Conservation (phyloP, 2,329 filamentous ascomycete genomes). For the Fusarium pininemorale region DNA sequence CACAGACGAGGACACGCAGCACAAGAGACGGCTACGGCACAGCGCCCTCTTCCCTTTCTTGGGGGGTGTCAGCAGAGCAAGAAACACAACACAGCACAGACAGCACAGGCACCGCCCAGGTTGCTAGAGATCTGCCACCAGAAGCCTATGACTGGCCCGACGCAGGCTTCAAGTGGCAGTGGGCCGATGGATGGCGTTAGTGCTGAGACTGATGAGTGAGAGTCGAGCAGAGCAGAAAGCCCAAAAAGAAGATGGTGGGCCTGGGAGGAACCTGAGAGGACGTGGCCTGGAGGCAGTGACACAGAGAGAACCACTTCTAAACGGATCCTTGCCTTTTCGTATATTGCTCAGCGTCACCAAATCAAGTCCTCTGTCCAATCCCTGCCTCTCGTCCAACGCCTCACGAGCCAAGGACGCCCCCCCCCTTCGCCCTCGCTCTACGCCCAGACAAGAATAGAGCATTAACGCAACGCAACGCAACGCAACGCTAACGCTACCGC, state of each 20-base stretch:
- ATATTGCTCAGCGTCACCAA: constrained; percentile 61
- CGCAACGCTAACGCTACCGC: constrained; percentile 28
- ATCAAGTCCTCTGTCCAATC: constrained; percentile 38
- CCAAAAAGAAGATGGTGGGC: constrained; percentile 36
- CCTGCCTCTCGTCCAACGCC: constrained; percentile 45
- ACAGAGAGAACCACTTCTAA: constrained; percentile 53
- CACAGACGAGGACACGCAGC: constrained; percentile 32
- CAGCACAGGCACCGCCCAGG: constrained; percentile 32
- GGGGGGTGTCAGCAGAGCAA: constrained; percentile 43
- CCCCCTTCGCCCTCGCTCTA: constrained; percentile 32
- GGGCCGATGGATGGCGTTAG: constrained; percentile 46
- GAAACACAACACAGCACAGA: constrained; percentile 22
- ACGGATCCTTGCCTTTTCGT: constrained; percentile 56
- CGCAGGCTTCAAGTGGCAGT: constrained; percentile 33
- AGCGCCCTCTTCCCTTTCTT: constrained; percentile 8
- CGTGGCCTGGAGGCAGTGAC: constrained; percentile 41
- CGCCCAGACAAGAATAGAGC: constrained; percentile 55
- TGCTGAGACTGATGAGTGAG: constrained; percentile 34
- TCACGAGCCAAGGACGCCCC: constrained; percentile 45
- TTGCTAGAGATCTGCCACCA: constrained; percentile 32
- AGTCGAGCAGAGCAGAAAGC: constrained; percentile 11
- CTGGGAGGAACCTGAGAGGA: constrained; percentile 26
- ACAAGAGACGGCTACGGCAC: constrained; percentile 33
- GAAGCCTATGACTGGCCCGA: constrained; percentile 34
- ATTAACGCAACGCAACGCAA: constrained; percentile 31